Evolutionary conservation across 306 rosid genomes (phyloP), one percentile per base, ranked within the genome.

Genomic region (Prinsepia uniflora): DNA sequence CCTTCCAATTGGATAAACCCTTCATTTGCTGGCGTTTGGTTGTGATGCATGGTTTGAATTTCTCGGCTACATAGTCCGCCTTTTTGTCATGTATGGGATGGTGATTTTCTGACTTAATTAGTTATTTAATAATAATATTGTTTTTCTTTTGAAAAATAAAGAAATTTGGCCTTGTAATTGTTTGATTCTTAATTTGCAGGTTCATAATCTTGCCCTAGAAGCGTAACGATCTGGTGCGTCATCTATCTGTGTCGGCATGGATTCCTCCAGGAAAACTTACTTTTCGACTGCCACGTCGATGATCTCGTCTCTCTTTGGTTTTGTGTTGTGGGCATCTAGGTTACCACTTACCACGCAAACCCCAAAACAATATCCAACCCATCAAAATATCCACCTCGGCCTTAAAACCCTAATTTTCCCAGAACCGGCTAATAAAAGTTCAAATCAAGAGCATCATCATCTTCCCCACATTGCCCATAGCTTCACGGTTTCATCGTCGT

Each of bases 391-490:
- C 72, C 72, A 56, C 65, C 56, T 39, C 9, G 92, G 92, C 19
- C 88, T 92, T 47, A 65, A 83, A 78, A 64, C 84, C 88, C 83
- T 89, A 70, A 14, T 85, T 49, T 47, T 69, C 34, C 36, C 70
- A 3, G 24, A 68, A 61, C 49, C 74, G 34, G 47, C 59, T 47
- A 12, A 63, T 68, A 40, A 19, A 52, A n/a, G 7, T 0, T 4
- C 22, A n/a, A 52, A 7, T 14, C 57, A 15, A 6, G 19, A 14
- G 3, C 19, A n/a, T 52, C 20, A n/a, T 52, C 57, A 50, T 24
- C 1, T 1, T 15, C 3, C 63, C 6, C 55, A 45, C 64, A 58
- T 77, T 15, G n/a, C 86, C 43, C 86, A 76, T 53, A 63, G 67
- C 60, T 57, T 43, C 82, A 65, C 9, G 50, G 11, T 70, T 6